phyloP scores from a whole-genome alignment of 2,329 filamentous ascomycete genomes.

The Talaromyces atroroseus region DNA sequence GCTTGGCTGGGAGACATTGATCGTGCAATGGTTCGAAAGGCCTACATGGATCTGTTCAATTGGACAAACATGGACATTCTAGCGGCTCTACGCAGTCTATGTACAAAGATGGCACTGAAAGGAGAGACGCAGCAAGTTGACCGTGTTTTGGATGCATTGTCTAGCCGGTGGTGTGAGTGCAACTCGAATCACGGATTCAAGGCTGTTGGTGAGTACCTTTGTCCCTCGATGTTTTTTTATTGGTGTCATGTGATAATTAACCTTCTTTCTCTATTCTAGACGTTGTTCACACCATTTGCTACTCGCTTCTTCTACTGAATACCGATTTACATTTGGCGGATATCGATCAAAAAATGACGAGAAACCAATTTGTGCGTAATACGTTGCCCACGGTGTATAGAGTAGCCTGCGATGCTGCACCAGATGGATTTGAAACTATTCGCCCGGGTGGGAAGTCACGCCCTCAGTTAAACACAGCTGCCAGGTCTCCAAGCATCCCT shows the following conservation, averaged over 20 bases:
- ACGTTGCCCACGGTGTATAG: constrained; percentile 84
- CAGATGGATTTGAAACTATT: constrained; percentile 59
- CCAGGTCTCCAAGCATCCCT: constrained; percentile 16
- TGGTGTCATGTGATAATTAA: constrained; percentile 21
- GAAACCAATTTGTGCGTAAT: constrained; percentile 90
- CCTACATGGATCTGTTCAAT: constrained; percentile 91
- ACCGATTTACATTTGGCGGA: constrained; percentile 94
- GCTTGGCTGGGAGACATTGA: constrained; percentile 70
- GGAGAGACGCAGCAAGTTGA: constrained; percentile 97
- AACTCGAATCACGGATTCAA: constrained; percentile 94
- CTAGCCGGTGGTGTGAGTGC: constrained; percentile 85
- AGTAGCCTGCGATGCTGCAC: constrained; percentile 65
- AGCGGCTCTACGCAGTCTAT: constrained; percentile 70
- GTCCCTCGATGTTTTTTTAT: not conserved
- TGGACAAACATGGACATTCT: constrained; percentile 78
- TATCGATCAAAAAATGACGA: constrained; percentile 94
- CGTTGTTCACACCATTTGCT: constrained; percentile 94
- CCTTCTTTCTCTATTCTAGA: constrained; percentile 46
- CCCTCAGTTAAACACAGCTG: constrained; percentile 32
- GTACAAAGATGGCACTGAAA: constrained; percentile 72
- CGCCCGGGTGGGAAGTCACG: constrained; percentile 28
- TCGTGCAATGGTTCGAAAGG: constrained; percentile 54
- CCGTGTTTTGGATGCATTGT: constrained; percentile 83
- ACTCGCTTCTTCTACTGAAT: constrained; percentile 90
- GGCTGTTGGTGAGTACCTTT: constrained; percentile 60